Conservation (phyloP, 345 rosid species). For the Tarenaya hassleriana region DNA sequence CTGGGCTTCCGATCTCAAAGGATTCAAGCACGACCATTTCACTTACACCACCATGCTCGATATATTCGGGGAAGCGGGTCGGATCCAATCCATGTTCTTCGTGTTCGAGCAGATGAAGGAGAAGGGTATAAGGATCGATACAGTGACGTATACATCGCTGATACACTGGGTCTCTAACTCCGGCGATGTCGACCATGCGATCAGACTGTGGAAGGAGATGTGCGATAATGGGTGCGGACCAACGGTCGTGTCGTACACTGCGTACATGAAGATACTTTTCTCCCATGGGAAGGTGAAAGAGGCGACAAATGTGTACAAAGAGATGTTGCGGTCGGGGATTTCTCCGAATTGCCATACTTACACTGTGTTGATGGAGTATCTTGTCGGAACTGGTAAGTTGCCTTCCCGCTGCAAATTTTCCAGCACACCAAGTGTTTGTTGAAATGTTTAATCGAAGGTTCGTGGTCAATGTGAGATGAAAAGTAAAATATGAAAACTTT, state of each 20-base stretch:
- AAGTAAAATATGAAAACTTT: too few relatives aligned
- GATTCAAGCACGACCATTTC: constrained; percentile 80
- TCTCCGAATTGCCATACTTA: constrained; percentile 74
- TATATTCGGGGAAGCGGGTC: constrained; percentile 85
- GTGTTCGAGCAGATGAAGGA: constrained; percentile 59
- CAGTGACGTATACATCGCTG: constrained; percentile 66
- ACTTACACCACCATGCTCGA: constrained; percentile 91
- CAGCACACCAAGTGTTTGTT: constrained; percentile 37
- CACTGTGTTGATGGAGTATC: constrained; percentile 76
- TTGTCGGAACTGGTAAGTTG: constrained; percentile 47
- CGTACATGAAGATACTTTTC: constrained; percentile 75
- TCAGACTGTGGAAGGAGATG: constrained; percentile 72
- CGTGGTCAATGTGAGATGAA: too few relatives aligned
- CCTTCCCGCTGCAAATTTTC: neutral
- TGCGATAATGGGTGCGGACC: constrained; percentile 40
- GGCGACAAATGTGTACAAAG: constrained; percentile 57
- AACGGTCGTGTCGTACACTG: constrained; percentile 72
- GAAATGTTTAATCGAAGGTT: constrained; percentile 22
- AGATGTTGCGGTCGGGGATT: constrained; percentile 55
- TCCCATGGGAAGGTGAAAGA: constrained; percentile 49
- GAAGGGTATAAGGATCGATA: constrained; percentile 51
- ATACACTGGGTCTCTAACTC: constrained; percentile 73
- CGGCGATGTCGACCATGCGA: constrained; percentile 61
- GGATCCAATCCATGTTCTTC: constrained; percentile 55
- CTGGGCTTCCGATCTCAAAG: constrained; percentile 50